These are phyloP conservation scores for Chlamydomonas asymmetrica DNA, from an alignment of 139 green algal species.

Conservation along the genomic window DNA sequence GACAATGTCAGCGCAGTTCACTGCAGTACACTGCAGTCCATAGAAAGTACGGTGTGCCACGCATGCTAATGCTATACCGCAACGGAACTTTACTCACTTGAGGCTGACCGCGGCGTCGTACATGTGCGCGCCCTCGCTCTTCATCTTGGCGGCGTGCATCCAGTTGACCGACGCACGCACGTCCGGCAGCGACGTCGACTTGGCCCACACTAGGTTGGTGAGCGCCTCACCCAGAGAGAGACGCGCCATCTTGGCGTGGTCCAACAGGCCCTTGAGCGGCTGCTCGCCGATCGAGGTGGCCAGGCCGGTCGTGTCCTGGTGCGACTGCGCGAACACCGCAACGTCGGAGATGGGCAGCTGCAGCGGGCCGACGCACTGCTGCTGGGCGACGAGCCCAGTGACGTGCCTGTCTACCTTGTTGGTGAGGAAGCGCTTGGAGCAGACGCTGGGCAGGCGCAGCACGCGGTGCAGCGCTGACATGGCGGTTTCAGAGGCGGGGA, in stretches of 20 bases:
- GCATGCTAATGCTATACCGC: background rate
- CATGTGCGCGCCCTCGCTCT: slow-evolving; percentile 91
- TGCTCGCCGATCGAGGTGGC: slow-evolving; percentile 96
- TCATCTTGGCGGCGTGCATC: slow-evolving; percentile 99
- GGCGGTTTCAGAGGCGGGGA: slow-evolving; percentile 55
- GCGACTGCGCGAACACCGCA: slow-evolving; percentile 88
- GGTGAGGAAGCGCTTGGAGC: slow-evolving; percentile 98
- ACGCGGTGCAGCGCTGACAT: slow-evolving; percentile 74
- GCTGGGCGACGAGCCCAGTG: slow-evolving; percentile 91
- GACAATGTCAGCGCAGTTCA: no score
- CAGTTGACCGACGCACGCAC: slow-evolving; percentile 97
- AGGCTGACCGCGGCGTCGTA: slow-evolving; percentile 88
- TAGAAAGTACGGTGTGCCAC: no score
- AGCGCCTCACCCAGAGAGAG: slow-evolving; percentile 93
- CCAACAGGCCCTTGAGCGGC: slow-evolving; percentile 93
- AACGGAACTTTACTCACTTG: slow-evolving; percentile 28
- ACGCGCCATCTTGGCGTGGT: slow-evolving; percentile 92
- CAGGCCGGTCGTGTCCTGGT: slow-evolving; percentile 74
- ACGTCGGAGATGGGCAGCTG: slow-evolving; percentile 91
- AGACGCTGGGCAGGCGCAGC: slow-evolving; percentile 87
- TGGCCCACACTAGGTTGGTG: slow-evolving; percentile 92
- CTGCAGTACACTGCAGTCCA: no score
- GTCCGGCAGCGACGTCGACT: slow-evolving; percentile 77
- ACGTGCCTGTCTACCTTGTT: slow-evolving; percentile 87
- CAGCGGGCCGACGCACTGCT: slow-evolving; percentile 96